phyloP scores from a whole-genome alignment of 495 filamentous ascomycete species.

The Filosporella fistucella region DNA sequence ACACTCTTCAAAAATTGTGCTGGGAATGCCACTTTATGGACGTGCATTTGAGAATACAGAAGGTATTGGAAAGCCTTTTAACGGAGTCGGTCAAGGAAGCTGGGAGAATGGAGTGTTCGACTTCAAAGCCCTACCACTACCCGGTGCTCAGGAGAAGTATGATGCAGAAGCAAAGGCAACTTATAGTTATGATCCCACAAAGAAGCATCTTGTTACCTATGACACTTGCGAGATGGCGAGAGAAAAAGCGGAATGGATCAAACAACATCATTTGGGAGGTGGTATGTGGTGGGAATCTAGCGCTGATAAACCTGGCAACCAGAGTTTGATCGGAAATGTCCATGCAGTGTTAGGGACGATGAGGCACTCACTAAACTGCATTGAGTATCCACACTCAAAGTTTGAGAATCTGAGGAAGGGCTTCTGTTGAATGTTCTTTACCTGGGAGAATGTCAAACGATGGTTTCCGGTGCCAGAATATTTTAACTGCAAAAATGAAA shows the following conservation, averaged over 20 bases:
- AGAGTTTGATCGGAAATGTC: slow-evolving; percentile 68
- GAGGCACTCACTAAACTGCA: slow-evolving; percentile 60
- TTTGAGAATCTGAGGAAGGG: slow-evolving; percentile 74
- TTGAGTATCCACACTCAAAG: slow-evolving; percentile 68
- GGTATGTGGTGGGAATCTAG: slow-evolving; percentile 98
- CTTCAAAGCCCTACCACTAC: slow-evolving; percentile 63
- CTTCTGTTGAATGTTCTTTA: slow-evolving; percentile 23
- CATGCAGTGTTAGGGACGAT: slow-evolving; percentile 51
- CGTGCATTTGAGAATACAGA: slow-evolving; percentile 76
- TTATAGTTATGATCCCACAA: slow-evolving; percentile 63
- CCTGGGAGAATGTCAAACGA: background rate
- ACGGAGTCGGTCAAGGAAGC: slow-evolving; percentile 67
- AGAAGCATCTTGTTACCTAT: slow-evolving; percentile 68
- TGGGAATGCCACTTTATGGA: slow-evolving; percentile 93
- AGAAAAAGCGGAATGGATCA: slow-evolving; percentile 68
- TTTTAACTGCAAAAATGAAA: background rate
- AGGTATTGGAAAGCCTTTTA: slow-evolving; percentile 64
- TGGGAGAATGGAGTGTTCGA: slow-evolving; percentile 92
- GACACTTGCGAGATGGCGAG: slow-evolving; percentile 66
- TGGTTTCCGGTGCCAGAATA: too few relatives aligned
- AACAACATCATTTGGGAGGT: slow-evolving; percentile 62
- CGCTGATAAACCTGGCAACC: slow-evolving; percentile 61
- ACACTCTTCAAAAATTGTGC: slow-evolving; percentile 61
- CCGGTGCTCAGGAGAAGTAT: slow-evolving; percentile 44
- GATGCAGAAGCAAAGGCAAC: slow-evolving; percentile 57